phyloP scores from a whole-genome alignment of 306 rosid genomes.

The Hylodesmum podocarpum region DNA sequence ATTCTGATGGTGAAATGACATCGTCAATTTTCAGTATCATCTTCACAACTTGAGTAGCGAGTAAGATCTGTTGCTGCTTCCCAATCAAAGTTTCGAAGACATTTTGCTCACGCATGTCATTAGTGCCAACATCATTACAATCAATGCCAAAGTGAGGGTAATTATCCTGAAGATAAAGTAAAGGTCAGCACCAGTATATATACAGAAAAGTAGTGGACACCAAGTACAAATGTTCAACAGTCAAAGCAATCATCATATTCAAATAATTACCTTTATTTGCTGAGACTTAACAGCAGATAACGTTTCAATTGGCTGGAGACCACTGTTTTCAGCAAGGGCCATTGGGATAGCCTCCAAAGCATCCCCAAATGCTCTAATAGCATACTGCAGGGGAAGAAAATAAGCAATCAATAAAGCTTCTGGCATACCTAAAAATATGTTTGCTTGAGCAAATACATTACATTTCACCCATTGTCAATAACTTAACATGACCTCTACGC shows the following conservation, averaged over 20 bases:
- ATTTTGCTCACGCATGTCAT: conserved; percentile 88
- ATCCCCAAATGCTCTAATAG: conserved; percentile 92
- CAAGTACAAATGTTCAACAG: neutral
- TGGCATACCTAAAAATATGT: neutral
- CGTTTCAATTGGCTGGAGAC: conserved; percentile 96
- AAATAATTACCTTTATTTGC: conserved; percentile 79
- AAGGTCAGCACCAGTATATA: neutral
- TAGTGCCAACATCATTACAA: conserved; percentile 91
- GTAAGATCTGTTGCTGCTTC: conserved; percentile 89
- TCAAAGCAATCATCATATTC: neutral
- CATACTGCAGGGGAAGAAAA: conserved; percentile 65
- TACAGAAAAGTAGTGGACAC: neutral
- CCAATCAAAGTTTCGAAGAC: conserved; percentile 94
- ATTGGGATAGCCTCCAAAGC: conserved; percentile 87
- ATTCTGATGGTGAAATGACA: conserved; percentile 78
- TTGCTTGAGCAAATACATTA: neutral
- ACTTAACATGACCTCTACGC: neutral
- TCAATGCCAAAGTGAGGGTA: conserved; percentile 79
- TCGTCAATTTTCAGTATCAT: conserved; percentile 96
- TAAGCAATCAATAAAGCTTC: neutral
- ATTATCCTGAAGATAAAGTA: conserved; percentile 56
- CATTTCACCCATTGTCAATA: neutral
- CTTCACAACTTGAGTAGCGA: conserved; percentile 97
- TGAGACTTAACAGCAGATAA: conserved; percentile 88
- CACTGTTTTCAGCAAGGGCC: conserved; percentile 99